phyloP scores from a whole-genome alignment of 257 asterid species.

The Rauvolfia tetraphylla region DNA sequence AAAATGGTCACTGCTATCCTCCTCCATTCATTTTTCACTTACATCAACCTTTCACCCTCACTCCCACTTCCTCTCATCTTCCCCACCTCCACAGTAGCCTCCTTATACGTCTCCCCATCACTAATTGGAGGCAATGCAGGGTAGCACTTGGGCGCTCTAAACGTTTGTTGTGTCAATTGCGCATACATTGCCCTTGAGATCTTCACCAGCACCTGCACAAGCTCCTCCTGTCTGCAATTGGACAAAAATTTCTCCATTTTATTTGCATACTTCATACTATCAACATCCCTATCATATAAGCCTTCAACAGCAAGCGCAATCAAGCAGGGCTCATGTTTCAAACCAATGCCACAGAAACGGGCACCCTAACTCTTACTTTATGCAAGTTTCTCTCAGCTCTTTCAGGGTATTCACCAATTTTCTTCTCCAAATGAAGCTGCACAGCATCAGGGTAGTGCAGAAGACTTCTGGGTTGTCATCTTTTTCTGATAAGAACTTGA shows the following conservation, averaged over 20 bases:
- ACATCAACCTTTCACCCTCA: too few species aligned
- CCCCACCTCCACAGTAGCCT: too few species aligned
- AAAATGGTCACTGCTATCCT: too few species aligned
- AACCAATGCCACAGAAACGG: conserved; percentile 74
- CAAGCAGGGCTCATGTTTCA: conserved; percentile 67
- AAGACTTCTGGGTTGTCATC: conserved; percentile 17
- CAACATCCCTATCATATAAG: conserved; percentile 85
- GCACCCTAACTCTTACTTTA: conserved; percentile 55
- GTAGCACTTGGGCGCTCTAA: conserved; percentile 75
- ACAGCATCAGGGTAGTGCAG: conserved; percentile 49
- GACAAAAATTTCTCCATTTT: conserved; percentile 72
- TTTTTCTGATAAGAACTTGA: conserved; percentile 31
- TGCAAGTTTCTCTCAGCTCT: conserved; percentile 67
- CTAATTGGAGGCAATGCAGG: conserved; percentile 66
- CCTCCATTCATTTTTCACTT: too few species aligned
- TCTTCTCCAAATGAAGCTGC: conserved; percentile 58
- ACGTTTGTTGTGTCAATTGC: conserved; percentile 78
- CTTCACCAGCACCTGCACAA: conserved; percentile 62
- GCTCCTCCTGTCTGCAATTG: conserved; percentile 58
- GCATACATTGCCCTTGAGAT: conserved; percentile 98
- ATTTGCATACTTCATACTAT: conserved; percentile 77
- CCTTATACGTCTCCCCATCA: conserved; percentile 54
- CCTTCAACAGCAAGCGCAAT: conserved; percentile 79
- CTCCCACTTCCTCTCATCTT: too few species aligned
- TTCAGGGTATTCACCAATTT: conserved; percentile 61